Base-by-base conservation (phyloP, 495 filamentous ascomycete genomes). In the Trichocladium uniseriatum region DNA sequence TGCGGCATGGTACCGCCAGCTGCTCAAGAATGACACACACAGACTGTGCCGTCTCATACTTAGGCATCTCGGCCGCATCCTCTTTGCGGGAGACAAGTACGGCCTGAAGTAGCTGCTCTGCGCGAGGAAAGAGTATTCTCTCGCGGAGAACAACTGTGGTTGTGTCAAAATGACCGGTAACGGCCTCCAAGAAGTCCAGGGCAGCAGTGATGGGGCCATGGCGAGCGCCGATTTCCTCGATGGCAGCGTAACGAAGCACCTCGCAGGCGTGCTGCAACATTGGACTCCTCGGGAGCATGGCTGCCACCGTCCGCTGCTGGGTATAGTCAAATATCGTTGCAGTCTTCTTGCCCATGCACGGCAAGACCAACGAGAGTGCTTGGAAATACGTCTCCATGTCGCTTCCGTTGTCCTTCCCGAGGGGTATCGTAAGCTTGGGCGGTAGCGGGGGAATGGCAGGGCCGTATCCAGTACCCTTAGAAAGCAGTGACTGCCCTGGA, bases 281-380 rank as follows among this genome's bases (percentile, higher is more conserved):
- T 0, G 66, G 66, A 37, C 66, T 71, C 38, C 65, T 58, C 16
- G 48, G 45, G 5, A 69, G 21, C 44, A 69, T 60, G 13, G 45
- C 45, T 7, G 46, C 28, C n/a, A 67, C 14, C 5, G 47, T n/a
- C 2, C 24, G 37, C 1, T 63, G 59, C 2, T 42, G 58, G 0
- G 27, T 28, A 3, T 16, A 4, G 37, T 65, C 60, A 5, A 67
- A 56, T 2, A 19, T 9, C 2, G 21, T 31, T 1, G 18, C 20
- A 4, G 19, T 5, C 20, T 7, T 16, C 31, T 46, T 29, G 35
- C 18, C 28, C 9, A n/a, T 3, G 10, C 20, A 51, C 3, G 56
- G 52, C 21, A 57, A 31, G 3, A 60, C n/a, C 2, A 32, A 13
- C 6, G 53, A 36, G 5, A 64, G 57, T 0, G 54, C 59, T 3